Evolutionary conservation across 495 filamentous ascomycete species (phyloP), one percentile per base, ranked within the genome.

Genomic region (Hyaloscypha variabilis): DNA sequence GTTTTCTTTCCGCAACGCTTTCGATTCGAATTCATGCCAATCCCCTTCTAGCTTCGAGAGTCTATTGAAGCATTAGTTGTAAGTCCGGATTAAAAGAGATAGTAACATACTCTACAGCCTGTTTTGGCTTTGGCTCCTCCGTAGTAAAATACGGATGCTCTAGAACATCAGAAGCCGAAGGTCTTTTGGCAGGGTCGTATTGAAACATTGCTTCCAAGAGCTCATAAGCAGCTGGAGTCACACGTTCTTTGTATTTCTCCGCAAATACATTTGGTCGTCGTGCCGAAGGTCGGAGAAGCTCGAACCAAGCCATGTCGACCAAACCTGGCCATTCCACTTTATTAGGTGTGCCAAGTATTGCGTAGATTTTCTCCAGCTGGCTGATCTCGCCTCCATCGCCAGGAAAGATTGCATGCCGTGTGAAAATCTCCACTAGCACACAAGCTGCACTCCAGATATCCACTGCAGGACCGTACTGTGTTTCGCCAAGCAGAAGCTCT

Each of bases 21-120:
- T 99, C 25, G 91, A 96, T 80, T 99, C 96, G 73, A 97, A 97
- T 73, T 99, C 96, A 70, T 99, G 96, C 96, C 96, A 99, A 69
- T 99, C 96, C 49, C 96, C 96, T 72, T 93, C 85, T 25, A 98
- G 83, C 67, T 91, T 83, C 66, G 89, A 85, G 62, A 99, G 82
- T 70, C 92, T 96, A 62, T 28, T 57, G 36, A 30, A 26, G 17
- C 24, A 54, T 80, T 75, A 81, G 73, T 42, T 21, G 30, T 58
- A 5, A 52, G 57, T 56, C n/a, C 14, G 19, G 29, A 23, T 1
- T 24, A 34, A 51, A 42, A 2, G 51, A 13, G 31, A 56, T 24
- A n/a, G 23, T 46, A 51, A 86, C 91, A 75, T 87, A 96, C 90
- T 96, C 95, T 71, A 88, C 78, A 56, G 93, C 91, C 70, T 93